phyloP scores from a whole-genome alignment of 768 basidiomycete genomes.

The Tubosaeta sp. region DNA sequence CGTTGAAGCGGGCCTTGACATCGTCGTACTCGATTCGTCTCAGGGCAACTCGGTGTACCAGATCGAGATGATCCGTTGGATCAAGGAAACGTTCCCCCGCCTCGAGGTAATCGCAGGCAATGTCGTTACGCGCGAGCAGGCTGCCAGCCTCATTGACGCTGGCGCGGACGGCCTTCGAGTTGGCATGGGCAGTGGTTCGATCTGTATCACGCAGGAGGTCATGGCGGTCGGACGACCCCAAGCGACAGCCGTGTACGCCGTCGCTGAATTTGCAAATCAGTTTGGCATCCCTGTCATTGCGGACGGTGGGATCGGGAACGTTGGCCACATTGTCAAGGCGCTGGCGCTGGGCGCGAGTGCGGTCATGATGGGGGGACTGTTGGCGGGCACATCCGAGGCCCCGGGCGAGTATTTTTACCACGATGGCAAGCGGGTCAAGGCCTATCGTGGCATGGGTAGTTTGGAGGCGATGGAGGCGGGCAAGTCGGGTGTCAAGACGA shows the following conservation, averaged over 20 bases:
- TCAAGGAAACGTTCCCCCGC: conserved; percentile 79
- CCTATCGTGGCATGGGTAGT: conserved; percentile 98
- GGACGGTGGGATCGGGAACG: conserved; percentile 92
- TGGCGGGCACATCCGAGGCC: conserved; percentile 95
- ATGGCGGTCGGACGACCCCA: conserved; percentile 99
- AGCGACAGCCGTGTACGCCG: conserved; percentile 96
- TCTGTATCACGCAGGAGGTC: conserved; percentile 99
- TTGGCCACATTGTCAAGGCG: conserved; percentile 98
- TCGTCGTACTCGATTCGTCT: conserved; percentile 91
- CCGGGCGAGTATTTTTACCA: conserved; percentile 99
- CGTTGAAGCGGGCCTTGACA: conserved; percentile 92
- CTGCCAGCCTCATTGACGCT: conserved; percentile 86
- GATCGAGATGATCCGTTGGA: conserved; percentile 91
- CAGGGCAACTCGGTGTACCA: conserved; percentile 96
- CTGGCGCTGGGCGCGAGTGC: conserved; percentile 89
- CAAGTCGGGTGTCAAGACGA: conserved; percentile 30
- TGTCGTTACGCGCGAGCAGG: conserved; percentile 97
- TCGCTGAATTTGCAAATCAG: conserved; percentile 86
- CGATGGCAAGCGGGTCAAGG: conserved; percentile 97
- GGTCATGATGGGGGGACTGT: conserved; percentile 97
- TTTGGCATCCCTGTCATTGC: conserved; percentile 97
- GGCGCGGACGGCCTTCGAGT: conserved; percentile 95
- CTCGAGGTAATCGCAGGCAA: conserved; percentile 97
- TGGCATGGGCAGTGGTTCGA: conserved; percentile 98
- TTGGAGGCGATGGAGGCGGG: conserved; percentile 91